phyloP scores from a whole-genome alignment of 1,139 yeast species.

The Torulaspora pretoriensis region DNA sequence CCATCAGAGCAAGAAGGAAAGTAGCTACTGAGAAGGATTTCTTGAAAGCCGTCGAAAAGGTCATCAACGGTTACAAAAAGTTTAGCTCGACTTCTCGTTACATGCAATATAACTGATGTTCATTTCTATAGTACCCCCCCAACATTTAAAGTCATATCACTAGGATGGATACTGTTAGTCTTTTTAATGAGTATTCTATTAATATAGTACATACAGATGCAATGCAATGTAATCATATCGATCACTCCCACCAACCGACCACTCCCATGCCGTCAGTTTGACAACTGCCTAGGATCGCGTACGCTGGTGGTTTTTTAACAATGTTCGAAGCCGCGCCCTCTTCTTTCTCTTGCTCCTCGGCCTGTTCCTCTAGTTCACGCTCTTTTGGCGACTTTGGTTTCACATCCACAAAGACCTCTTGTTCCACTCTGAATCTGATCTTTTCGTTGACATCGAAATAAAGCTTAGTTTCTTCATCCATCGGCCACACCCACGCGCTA shows the following conservation, averaged over 20 bases:
- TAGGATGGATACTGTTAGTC: not conserved
- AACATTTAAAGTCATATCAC: constrained; percentile 1
- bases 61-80: constrained; percentile 95
- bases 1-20: constrained; percentile 95
- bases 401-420: constrained; percentile 76
- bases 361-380: constrained; percentile 41
- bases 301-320: constrained; percentile 56
- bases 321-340: constrained; percentile 31
- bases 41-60: constrained; percentile 95
- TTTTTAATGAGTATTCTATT: not conserved
- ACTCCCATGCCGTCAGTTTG: constrained; percentile 97
- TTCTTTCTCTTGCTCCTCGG: constrained; percentile 25
- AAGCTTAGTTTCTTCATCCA: constrained; percentile 65
- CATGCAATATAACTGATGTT: constrained; percentile 81
- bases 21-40: constrained; percentile 97
- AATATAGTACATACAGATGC: constrained; percentile 17
- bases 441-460: constrained; percentile 87
- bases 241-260: constrained; percentile 90
- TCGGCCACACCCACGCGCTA: constrained; percentile 94
- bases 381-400: constrained; percentile 68
- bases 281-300: constrained; percentile 84
- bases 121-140: not conserved
- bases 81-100: constrained; percentile 95
- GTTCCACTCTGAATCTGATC: constrained; percentile 85
- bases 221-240: constrained; percentile 9